phyloP scores from a whole-genome alignment of 2,329 filamentous ascomycete species.

The Fusarium sp. region DNA sequence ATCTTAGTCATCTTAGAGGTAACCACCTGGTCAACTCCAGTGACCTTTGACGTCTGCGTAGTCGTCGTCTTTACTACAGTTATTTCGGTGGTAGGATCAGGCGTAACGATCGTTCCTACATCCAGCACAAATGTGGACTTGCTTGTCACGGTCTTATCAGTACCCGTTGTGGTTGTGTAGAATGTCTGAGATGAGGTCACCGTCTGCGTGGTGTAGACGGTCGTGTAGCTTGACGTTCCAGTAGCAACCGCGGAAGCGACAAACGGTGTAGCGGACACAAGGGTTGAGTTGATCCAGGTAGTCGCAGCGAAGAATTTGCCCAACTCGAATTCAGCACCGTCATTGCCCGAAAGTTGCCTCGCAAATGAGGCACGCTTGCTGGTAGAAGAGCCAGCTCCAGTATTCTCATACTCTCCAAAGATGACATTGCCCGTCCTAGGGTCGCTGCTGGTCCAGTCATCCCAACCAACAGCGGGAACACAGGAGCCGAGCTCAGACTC shows the following conservation, averaged over 20 bases:
- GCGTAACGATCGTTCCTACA: slow-evolving; percentile 42
- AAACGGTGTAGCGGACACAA: slow-evolving; percentile 41
- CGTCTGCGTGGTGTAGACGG: slow-evolving; percentile 40
- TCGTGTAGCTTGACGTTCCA: slow-evolving; percentile 26
- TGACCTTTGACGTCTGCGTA: slow-evolving; percentile 30
- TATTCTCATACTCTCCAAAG: slow-evolving; percentile 42
- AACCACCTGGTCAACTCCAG: slow-evolving; percentile 39
- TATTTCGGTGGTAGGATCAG: slow-evolving; percentile 36
- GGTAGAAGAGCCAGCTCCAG: slow-evolving; percentile 38
- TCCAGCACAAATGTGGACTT: slow-evolving; percentile 36
- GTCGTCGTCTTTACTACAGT: slow-evolving; percentile 35
- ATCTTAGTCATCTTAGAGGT: slow-evolving; percentile 49
- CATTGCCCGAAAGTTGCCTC: slow-evolving; percentile 23
- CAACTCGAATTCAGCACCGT: slow-evolving; percentile 37
- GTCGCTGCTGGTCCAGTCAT: slow-evolving; percentile 41
- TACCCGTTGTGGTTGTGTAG: slow-evolving; percentile 27
- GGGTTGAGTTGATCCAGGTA: slow-evolving; percentile 43
- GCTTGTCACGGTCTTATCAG: slow-evolving; percentile 27
- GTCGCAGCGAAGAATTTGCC: slow-evolving; percentile 40
- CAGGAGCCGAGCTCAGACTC: slow-evolving; percentile 34
- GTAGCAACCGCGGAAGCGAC: slow-evolving; percentile 25
- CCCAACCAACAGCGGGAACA: slow-evolving; percentile 36
- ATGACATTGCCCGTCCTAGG: slow-evolving; percentile 40
- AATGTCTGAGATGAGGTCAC: slow-evolving; percentile 38
- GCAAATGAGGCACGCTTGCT: slow-evolving; percentile 40